Conservation (phyloP, 2,329 filamentous ascomycete species). For the Diaporthe batatas region DNA sequence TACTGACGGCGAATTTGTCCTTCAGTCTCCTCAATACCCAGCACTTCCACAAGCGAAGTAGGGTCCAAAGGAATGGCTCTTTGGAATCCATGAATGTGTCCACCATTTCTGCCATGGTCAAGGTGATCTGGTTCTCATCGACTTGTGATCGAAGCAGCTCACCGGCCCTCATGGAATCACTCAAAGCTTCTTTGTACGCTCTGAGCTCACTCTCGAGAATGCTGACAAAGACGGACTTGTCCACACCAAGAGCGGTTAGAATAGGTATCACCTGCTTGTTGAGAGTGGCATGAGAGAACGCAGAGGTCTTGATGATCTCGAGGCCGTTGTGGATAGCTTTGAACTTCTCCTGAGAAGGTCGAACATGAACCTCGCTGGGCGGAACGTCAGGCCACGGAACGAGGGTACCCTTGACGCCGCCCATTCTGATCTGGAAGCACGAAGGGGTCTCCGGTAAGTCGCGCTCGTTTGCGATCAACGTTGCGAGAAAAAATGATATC, state of each 20-base stretch:
- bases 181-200: conserved; percentile 78
- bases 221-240: conserved; percentile 72
- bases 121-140: conserved; percentile 86
- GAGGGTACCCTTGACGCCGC: conserved; percentile 92
- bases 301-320: conserved; percentile 87
- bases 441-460: conserved; percentile 76
- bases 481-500: conserved; percentile 83
- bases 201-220: conserved; percentile 78
- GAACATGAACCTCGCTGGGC: conserved; percentile 79
- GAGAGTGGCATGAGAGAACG: conserved; percentile 81
- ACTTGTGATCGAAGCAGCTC: conserved; percentile 79
- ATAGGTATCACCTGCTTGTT: conserved; percentile 93
- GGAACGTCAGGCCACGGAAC: conserved; percentile 78
- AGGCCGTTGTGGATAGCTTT: conserved; percentile 76
- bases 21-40: conserved; percentile 93
- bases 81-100: conserved; percentile 77
- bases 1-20: conserved; percentile 87
- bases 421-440: conserved; percentile 91
- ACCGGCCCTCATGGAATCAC: conserved; percentile 72
- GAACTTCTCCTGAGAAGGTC: conserved; percentile 92
- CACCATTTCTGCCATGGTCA: conserved; percentile 82
- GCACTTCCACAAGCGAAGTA: conserved; percentile 86
- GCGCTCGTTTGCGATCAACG: conserved; percentile 80
- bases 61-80: conserved; percentile 86
- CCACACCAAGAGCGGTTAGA: conserved; percentile 82